Percentiles rank a stretch among this genome's conserved stretches.
Conservation (phyloP, 2,329 filamentous ascomycete genomes). For the Neofusicoccum ribis region DNA sequence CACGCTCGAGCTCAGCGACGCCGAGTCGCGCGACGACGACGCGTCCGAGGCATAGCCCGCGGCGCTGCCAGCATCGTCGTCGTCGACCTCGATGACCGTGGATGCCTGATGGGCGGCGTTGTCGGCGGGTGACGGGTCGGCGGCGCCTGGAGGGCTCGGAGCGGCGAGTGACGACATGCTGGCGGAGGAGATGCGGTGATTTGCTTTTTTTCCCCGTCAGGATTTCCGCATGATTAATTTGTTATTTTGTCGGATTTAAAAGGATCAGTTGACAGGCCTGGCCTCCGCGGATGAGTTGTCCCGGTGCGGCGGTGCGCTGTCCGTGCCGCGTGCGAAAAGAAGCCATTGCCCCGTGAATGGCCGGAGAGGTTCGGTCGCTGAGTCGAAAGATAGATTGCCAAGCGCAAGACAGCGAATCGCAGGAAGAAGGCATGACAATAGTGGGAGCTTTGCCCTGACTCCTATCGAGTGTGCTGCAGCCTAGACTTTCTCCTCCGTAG, state of each 20-base stretch:
- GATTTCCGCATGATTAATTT: too few relatives aligned
- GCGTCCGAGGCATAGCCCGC: conserved; percentile 24
- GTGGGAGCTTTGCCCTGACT: too few relatives aligned
- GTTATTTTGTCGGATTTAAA: background rate
- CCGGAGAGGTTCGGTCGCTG: background rate
- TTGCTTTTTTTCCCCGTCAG: too few relatives aligned
- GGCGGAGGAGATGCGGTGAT: too few relatives aligned
- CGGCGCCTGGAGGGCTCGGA: background rate
- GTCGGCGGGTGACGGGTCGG: conserved; percentile 40
- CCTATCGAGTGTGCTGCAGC: too few relatives aligned
- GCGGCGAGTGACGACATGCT: background rate
- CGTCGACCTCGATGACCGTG: conserved; percentile 41
- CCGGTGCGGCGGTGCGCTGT: background rate
- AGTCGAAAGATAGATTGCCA: background rate
- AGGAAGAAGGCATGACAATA: background rate
- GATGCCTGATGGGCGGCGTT: conserved; percentile 34
- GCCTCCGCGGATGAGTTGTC: background rate
- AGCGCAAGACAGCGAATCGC: background rate
- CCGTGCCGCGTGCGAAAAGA: background rate
- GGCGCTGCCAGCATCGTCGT: conserved; percentile 26
- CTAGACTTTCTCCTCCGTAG: too few relatives aligned
- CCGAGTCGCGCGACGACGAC: background rate
- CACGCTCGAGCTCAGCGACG: conserved; percentile 33
- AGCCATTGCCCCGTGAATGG: background rate
- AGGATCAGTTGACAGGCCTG: background rate